These are phyloP conservation scores for Quercus tomentella DNA, from an alignment of 331 rosid genomes.

Conservation along the genomic window DNA sequence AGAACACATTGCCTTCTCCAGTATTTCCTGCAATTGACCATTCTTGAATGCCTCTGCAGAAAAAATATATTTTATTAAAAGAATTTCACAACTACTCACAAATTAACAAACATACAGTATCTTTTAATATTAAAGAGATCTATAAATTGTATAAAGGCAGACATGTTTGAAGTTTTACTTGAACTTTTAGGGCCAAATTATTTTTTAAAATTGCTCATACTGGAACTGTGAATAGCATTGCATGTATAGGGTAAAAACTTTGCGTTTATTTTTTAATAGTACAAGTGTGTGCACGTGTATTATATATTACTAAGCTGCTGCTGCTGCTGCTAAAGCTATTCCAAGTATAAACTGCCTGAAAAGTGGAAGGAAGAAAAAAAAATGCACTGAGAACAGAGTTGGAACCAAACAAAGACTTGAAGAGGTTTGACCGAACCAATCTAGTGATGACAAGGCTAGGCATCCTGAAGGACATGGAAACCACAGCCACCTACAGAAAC, in stretches of 20 bases:
- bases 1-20: conserved; percentile 86
- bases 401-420: neutral
- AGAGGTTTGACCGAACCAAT: neutral
- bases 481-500: neutral
- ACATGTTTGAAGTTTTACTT: neutral
- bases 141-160: neutral
- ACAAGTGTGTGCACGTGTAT: neutral
- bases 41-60: conserved; percentile 76
- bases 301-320: neutral
- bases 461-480: neutral
- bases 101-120: neutral
- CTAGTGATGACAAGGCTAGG: neutral
- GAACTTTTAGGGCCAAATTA: neutral
- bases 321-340: neutral
- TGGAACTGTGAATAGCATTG: neutral
- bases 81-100: neutral
- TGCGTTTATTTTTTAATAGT: too few species aligned
- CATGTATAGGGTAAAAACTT: neutral
- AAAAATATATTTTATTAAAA: neutral
- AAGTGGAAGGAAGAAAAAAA: neutral
- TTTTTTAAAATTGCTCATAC: neutral
- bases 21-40: conserved; percentile 76
- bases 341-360: neutral
- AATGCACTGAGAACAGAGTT: neutral
- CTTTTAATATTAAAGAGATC: neutral